Percentiles rank a stretch among this genome's conserved stretches.
Conservation (phyloP, 2,329 filamentous ascomycete species). For the Fusarium xylarioides region DNA sequence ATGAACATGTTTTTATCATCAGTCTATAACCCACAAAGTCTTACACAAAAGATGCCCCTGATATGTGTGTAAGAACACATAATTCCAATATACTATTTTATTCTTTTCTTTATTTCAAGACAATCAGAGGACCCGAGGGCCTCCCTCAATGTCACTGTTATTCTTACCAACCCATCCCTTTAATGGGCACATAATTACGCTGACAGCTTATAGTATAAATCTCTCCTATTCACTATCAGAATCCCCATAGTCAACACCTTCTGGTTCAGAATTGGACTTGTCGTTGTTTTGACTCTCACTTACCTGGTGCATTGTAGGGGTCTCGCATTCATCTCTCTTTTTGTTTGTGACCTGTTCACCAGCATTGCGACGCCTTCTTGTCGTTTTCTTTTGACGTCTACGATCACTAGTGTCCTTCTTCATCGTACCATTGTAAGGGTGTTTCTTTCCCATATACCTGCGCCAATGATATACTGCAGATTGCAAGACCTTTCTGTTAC, state of each 20-base stretch:
- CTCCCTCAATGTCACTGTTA: not conserved
- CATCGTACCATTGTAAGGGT: not conserved
- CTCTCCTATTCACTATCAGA: not conserved
- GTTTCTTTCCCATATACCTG: not conserved
- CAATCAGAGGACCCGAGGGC: fast-evolving
- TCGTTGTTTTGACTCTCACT: fast-evolving
- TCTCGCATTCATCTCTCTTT: not conserved
- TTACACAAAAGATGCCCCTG: not conserved
- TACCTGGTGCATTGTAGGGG: fast-evolving
- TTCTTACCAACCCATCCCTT: not conserved
- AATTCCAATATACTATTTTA: fast-evolving
- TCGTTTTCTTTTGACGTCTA: not conserved
- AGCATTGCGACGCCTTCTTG: not conserved
- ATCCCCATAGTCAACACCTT: fast-evolving
- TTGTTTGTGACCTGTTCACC: not conserved
- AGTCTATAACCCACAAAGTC: too few species aligned
- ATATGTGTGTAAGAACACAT: fast-evolving
- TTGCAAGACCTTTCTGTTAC: too few species aligned
- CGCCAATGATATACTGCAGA: not conserved
- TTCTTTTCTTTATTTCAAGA: not conserved
- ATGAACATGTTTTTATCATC: too few species aligned
- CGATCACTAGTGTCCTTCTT: fast-evolving
- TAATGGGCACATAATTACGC: fast-evolving
- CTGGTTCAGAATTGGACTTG: not conserved
- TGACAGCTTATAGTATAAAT: not conserved